These are phyloP conservation scores for Fusarium graminum DNA, from an alignment of 2,329 filamentous ascomycete species.

Conservation along the genomic window DNA sequence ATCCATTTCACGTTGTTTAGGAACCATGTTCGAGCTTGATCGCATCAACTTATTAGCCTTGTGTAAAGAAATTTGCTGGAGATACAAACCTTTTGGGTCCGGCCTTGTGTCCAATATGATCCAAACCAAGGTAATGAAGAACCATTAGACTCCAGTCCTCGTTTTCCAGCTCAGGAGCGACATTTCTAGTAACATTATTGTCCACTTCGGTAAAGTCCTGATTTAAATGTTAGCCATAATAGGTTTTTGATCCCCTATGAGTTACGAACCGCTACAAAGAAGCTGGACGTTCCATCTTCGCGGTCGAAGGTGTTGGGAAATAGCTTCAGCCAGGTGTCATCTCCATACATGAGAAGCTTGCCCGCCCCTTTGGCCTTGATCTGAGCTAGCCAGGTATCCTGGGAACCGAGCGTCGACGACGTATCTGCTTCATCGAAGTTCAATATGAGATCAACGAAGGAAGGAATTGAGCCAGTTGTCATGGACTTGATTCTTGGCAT, in stretches of 20 bases:
- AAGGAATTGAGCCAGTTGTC: constrained; percentile 97
- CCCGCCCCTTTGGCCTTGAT: constrained; percentile 79
- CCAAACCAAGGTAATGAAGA: constrained; percentile 93
- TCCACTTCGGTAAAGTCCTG: constrained; percentile 98
- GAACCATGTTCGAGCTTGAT: constrained; percentile 84
- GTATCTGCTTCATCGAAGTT: constrained; percentile 97
- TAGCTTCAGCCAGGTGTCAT: constrained; percentile 98
- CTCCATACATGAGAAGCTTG: constrained; percentile 93
- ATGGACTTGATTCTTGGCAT: constrained; percentile 98
- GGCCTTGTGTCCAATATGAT: constrained; percentile 97
- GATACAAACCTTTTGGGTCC: constrained; percentile 79
- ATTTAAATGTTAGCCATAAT: constrained; percentile 8
- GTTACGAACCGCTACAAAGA: constrained; percentile 91
- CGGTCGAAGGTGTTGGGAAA: constrained; percentile 91
- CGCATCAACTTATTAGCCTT: constrained; percentile 10
- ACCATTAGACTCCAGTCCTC: constrained; percentile 94
- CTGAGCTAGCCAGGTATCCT: constrained; percentile 97
- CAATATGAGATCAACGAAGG: constrained; percentile 95
- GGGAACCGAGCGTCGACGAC: constrained; percentile 84
- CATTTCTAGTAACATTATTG: constrained; percentile 93
- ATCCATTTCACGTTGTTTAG: constrained; percentile 96
- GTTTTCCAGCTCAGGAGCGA: constrained; percentile 79
- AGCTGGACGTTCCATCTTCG: constrained; percentile 93
- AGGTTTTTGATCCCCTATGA: background rate
- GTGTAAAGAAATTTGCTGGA: background rate